Conservation (phyloP, 2,329 filamentous ascomycete genomes). For the Colletotrichum filicis region DNA sequence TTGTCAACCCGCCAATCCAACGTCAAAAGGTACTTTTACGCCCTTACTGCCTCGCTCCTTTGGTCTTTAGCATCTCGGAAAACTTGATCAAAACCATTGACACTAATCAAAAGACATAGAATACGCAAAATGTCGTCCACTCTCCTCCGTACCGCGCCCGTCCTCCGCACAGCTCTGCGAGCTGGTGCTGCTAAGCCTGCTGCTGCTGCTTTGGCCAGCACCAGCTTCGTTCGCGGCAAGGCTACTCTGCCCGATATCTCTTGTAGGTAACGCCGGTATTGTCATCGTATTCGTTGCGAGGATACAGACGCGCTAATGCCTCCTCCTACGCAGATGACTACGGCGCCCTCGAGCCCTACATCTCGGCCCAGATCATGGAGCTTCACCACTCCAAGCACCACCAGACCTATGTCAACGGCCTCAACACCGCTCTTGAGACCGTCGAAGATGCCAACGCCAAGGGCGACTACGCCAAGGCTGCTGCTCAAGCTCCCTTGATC, state of each 20-base stretch:
- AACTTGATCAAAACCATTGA: neutral
- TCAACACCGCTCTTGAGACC: conserved; percentile 83
- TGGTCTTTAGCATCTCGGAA: neutral
- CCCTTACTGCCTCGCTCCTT: neutral
- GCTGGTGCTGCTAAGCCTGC: conserved; percentile 69
- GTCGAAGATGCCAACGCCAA: conserved; percentile 72
- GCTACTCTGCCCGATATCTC: conserved; percentile 92
- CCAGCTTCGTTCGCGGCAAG: conserved; percentile 85
- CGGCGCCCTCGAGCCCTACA: conserved; percentile 85
- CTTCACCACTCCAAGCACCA: conserved; percentile 95
- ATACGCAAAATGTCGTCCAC: conserved; percentile 74
- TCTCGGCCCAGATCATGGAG: conserved; percentile 96
- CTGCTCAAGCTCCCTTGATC: conserved; percentile 64
- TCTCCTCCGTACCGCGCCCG: conserved; percentile 77
- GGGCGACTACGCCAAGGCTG: conserved; percentile 66
- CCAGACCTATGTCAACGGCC: conserved; percentile 90
- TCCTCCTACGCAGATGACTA: conserved; percentile 79
- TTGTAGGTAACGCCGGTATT: conserved; percentile 51
- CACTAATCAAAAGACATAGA: conserved; percentile 25
- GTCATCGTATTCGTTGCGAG: neutral
- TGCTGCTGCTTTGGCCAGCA: conserved; percentile 74
- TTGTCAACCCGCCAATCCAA: conserved; percentile 37
- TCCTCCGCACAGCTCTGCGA: conserved; percentile 77
- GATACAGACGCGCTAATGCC: neutral
- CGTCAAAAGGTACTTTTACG: conserved; percentile 26